Evolutionary conservation across 1,139 yeast genomes (phyloP).

Genomic region (Hansenula sp.): DNA sequence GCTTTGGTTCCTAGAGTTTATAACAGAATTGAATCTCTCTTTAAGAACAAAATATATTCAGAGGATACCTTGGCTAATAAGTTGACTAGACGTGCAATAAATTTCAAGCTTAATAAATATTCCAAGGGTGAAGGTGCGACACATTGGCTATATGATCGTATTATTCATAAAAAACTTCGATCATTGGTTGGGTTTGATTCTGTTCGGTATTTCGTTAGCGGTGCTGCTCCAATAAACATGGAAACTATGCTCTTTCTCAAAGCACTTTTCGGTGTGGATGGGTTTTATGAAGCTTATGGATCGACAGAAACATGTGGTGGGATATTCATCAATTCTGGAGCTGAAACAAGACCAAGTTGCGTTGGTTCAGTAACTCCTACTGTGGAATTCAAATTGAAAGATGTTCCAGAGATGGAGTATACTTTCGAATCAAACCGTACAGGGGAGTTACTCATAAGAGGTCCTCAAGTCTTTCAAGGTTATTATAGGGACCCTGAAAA

Average conservation of each 20-base stretch:
- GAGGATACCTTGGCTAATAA: constrained; percentile 30
- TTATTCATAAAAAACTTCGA: constrained; percentile 30
- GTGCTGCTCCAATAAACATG: constrained; percentile 46
- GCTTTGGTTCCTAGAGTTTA: constrained; percentile 44
- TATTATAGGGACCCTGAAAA: neutral
- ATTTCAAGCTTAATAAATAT: constrained; percentile 3
- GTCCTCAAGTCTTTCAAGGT: constrained; percentile 3
- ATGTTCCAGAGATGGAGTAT: constrained; percentile 45
- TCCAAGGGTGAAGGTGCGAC: constrained; percentile 26
- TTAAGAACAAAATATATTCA: constrained; percentile 27
- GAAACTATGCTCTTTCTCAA: constrained; percentile 38
- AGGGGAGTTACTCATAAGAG: constrained; percentile 37
- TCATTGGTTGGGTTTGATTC: constrained; percentile 36
- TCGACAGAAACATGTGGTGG: constrained; percentile 36
- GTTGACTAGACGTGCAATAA: constrained; percentile 26
- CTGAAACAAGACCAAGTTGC: constrained; percentile 33
- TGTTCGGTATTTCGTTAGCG: constrained; percentile 30
- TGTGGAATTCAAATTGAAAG: constrained; percentile 41
- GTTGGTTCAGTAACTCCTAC: constrained; percentile 45
- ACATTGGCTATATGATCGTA: constrained; percentile 11
- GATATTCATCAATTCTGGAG: constrained; percentile 4
- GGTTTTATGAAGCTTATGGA: constrained; percentile 41
- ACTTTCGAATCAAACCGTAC: constrained; percentile 32
- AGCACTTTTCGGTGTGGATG: constrained; percentile 37
- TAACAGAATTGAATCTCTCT: constrained; percentile 40